Conservation (phyloP, 2,329 filamentous ascomycete species). For the Ophiocordyceps camponoti-floridani region DNA sequence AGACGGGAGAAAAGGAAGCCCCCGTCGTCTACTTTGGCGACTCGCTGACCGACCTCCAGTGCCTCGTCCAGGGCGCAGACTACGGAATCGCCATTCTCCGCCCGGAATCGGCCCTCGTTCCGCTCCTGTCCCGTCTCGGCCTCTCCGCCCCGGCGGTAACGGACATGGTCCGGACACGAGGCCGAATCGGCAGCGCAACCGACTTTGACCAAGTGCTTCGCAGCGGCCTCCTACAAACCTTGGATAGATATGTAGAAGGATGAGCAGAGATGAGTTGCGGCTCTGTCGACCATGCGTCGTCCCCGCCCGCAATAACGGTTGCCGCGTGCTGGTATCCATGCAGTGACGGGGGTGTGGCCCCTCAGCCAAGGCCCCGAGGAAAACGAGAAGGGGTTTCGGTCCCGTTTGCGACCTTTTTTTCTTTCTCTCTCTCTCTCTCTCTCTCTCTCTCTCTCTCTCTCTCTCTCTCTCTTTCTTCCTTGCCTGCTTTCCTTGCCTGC, state of each 20-base stretch:
- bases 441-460: background rate
- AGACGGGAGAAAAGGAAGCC: too few relatives aligned
- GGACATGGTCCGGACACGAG: conserved; percentile 1
- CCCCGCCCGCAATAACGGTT: background rate
- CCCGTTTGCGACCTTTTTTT: background rate
- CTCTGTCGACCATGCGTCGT: background rate
- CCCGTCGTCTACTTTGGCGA: conserved; percentile 42
- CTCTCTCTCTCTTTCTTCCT: too few relatives aligned
- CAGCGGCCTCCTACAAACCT: conserved; percentile 11
- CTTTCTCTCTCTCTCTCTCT: background rate
- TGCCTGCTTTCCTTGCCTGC: too few relatives aligned
- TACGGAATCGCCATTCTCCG: conserved; percentile 28
- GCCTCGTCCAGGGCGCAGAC: conserved; percentile 19
- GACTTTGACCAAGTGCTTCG: conserved; percentile 23
- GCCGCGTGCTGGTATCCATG: background rate
- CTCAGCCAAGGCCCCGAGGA: background rate
- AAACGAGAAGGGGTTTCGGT: background rate
- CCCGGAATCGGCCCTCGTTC: conserved; percentile 15
- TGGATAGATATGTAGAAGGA: background rate
- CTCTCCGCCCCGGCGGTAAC: conserved; percentile 19
- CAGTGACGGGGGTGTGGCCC: background rate
- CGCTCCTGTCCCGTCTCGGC: conserved; percentile 18
- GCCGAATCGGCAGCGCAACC: conserved; percentile 20
- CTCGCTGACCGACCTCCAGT: conserved; percentile 37
- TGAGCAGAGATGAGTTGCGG: background rate